Evolutionary conservation across 768 basidiomycete species (phyloP).

Genomic region (Udeniomyces megalosporus): DNA sequence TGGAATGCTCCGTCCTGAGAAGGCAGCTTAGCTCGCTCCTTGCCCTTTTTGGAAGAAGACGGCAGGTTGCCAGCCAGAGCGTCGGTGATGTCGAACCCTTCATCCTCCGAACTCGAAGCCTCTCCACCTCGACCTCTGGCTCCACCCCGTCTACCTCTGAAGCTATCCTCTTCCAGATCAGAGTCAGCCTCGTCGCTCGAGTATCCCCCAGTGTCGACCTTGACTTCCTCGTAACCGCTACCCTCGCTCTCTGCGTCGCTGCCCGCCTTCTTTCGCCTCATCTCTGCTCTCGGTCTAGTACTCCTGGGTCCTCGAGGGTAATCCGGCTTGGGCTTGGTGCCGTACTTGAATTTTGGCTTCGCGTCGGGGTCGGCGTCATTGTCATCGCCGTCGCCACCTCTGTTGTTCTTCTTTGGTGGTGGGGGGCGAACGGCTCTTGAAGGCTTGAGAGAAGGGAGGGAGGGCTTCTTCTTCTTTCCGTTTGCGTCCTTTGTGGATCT

Average conservation of each 20-base stretch:
- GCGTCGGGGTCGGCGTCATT: not conserved
- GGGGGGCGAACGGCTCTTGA: conserved; percentile 3
- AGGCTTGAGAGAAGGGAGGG: not conserved
- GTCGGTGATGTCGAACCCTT: conserved; percentile 12
- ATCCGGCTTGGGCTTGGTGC: not conserved
- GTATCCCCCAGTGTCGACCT: not conserved
- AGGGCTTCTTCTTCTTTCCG: conserved; percentile 10
- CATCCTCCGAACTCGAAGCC: conserved; percentile 5
- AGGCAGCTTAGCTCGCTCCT: conserved; percentile 2
- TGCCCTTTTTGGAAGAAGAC: conserved; percentile 6
- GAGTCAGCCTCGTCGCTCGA: not conserved
- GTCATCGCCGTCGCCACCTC: not conserved
- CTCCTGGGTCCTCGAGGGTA: not conserved
- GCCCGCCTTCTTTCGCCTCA: not conserved
- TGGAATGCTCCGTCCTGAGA: conserved; percentile 3
- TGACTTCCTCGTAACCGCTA: conserved; percentile 16
- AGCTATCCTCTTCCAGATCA: too few relatives aligned
- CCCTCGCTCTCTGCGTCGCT: conserved; percentile 11
- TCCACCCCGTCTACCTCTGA: too few relatives aligned
- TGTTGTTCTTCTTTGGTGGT: not conserved
- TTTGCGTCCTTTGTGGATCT: not conserved
- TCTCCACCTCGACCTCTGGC: not conserved
- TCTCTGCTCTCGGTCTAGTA: not conserved
- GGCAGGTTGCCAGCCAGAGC: conserved; percentile 8
- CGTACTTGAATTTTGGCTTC: conserved; percentile 1